Percentiles rank a stretch among this genome's conserved stretches.
phyloP scores from a whole-genome alignment of 306 rosid genomes.

The Cucurbita ficifolia region DNA sequence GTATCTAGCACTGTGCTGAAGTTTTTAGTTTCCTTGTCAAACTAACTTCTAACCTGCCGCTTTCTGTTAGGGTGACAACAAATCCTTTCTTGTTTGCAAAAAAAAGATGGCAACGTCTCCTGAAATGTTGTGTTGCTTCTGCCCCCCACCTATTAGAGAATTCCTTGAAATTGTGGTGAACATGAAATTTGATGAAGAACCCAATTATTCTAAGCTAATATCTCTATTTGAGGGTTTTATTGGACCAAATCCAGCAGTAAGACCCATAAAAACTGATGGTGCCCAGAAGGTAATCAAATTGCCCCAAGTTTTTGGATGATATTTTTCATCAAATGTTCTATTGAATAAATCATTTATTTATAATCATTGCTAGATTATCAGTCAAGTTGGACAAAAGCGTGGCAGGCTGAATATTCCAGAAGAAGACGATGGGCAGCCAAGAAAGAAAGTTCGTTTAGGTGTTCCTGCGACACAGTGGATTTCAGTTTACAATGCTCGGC shows the following conservation, averaged over 20 bases:
- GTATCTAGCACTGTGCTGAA: background rate
- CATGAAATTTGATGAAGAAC: constrained; percentile 97
- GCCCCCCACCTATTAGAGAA: constrained; percentile 71
- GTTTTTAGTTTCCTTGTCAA: background rate
- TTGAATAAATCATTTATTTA: background rate
- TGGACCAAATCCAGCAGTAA: constrained; percentile 74
- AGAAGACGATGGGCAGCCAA: constrained; percentile 82
- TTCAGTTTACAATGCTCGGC: constrained; percentile 78
- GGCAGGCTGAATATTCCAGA: constrained; percentile 65
- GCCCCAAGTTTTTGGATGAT: background rate
- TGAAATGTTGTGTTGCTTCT: constrained; percentile 84
- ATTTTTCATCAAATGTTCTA: background rate
- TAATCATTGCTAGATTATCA: constrained; percentile 19
- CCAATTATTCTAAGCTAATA: constrained; percentile 70
- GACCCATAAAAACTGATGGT: constrained; percentile 82
- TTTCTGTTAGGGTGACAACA: constrained; percentile 57
- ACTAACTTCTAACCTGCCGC: background rate
- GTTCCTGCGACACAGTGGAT: constrained; percentile 96
- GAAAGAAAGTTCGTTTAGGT: constrained; percentile 81
- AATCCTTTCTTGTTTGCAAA: constrained; percentile 55
- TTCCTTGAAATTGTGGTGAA: constrained; percentile 86
- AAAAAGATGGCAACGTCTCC: constrained; percentile 95
- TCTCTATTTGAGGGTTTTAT: constrained; percentile 70
- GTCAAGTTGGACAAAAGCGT: constrained; percentile 92
- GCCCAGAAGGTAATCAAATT: constrained; percentile 60